Evolutionary conservation across 1,139 yeast genomes (phyloP), one percentile per base, ranked within the genome.

Genomic region (Neolecta irregularis): DNA sequence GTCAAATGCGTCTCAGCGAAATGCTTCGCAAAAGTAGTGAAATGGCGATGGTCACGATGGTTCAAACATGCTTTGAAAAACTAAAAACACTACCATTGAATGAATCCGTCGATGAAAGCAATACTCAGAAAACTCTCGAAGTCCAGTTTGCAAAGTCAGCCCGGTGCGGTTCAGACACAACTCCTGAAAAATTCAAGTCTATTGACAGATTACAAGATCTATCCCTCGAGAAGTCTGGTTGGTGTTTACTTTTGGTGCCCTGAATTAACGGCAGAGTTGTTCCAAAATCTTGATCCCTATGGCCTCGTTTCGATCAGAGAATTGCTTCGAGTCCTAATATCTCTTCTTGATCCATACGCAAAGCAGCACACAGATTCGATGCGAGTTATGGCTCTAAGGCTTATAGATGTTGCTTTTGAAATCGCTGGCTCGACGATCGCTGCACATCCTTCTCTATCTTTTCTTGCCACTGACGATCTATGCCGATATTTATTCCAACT

Each of bases 1-100:
- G 93, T 51, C 92, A 88, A 53, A 80, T 83, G 58, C 70, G 85
- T 52, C 68, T 96, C 53, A 77, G 92, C 43, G 96, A 88, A 48
- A 80, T 85, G 9, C 65, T 91, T 41, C 64, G 98, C 49, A 69
- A 77, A 42, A 78, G 92, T 1, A 96, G 96, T 0, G 96, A 88
- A 50, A 70, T 78, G 63, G 72, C 94, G 1, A 70, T 85, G 67
- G 62, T 68, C 26, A 62, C 74, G 4, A 72, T 83, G 36, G 74
- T 88, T 1, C 67, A 73, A 29, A 64, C 71, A 36, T 66, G 85
- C 6, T 88, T 85, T 53, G 56, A 64, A 21, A 72, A 71, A 43
- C 57, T 83, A 36, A 64, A 64, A 36, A 56, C 58, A 12, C 62
- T 79, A 30, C 74, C 15, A 18, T 4, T 21, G 21, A 19, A 32